Evolutionary conservation across 148 eudicot species (phyloP).

Genomic region (Nepenthes mirabilis): DNA sequence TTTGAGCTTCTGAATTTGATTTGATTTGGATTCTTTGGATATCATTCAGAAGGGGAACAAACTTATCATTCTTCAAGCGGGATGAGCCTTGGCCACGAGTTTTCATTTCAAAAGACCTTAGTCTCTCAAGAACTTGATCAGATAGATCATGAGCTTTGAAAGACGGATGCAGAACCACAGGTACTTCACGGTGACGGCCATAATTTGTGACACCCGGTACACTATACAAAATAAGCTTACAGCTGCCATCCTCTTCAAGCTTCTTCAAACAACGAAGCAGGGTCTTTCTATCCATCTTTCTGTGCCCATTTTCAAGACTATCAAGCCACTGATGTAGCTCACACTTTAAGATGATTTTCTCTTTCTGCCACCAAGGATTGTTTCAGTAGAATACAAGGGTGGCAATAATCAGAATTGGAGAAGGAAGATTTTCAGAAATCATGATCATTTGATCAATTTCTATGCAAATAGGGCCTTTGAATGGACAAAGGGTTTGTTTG

Average conservation of each 20-base stretch:
- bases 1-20: constrained; percentile 30
- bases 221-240: constrained; percentile 46
- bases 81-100: constrained; percentile 37
- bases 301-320: constrained; percentile 53
- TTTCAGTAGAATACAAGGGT: not conserved
- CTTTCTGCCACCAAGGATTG: constrained; percentile 29
- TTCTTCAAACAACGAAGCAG: constrained; percentile 55
- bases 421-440: not conserved
- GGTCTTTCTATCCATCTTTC: constrained; percentile 75
- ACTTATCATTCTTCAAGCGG: constrained; percentile 39
- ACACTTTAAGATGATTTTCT: constrained; percentile 61
- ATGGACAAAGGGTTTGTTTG: not conserved
- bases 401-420: no score
- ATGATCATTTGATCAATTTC: not conserved
- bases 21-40: constrained; percentile 46
- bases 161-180: constrained; percentile 73
- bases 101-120: constrained; percentile 68
- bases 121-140: constrained; percentile 60
- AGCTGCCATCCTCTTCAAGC: constrained; percentile 63
- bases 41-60: constrained; percentile 49
- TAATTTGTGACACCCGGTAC: constrained; percentile 72
- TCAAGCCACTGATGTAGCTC: constrained; percentile 79
- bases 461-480: not conserved
- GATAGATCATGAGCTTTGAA: constrained; percentile 39
- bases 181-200: constrained; percentile 41